These are phyloP conservation scores for Phytophthora rubi DNA, from an alignment of 352 stramenopile species.

Conservation along the genomic window DNA sequence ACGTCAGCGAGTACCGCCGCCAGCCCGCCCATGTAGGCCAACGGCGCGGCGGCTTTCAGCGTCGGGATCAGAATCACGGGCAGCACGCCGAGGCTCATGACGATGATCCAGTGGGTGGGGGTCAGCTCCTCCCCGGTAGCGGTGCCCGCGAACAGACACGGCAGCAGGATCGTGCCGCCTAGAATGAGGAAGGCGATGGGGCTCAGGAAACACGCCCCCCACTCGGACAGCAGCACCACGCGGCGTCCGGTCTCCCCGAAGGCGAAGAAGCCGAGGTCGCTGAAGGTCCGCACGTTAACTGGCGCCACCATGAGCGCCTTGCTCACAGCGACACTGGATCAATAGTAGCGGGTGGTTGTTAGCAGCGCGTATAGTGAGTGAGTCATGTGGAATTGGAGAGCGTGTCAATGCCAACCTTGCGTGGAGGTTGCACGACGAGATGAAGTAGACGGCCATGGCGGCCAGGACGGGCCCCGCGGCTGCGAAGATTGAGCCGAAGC, in stretches of 20 bases:
- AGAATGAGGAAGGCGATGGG: conserved; percentile 80
- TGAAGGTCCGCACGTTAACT: conserved; percentile 69
- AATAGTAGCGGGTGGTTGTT: no score
- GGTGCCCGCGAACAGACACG: conserved; percentile 50
- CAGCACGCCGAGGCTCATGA: conserved; percentile 58
- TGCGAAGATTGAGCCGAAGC: conserved; percentile 72
- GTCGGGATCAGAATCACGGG: conserved; percentile 71
- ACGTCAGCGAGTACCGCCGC: conserved; percentile 56
- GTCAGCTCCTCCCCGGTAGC: conserved; percentile 26
- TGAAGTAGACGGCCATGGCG: conserved; percentile 72
- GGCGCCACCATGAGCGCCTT: conserved; percentile 61
- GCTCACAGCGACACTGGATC: conserved; percentile 58
- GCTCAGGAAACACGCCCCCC: conserved; percentile 65
- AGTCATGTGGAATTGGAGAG: background rate
- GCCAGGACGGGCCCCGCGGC: conserved; percentile 60
- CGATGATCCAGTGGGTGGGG: conserved; percentile 68
- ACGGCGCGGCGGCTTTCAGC: conserved; percentile 48
- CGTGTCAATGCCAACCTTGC: conserved; percentile 39
- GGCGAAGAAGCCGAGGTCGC: conserved; percentile 70
- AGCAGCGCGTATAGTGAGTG: background rate
- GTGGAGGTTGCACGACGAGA: conserved; percentile 81
- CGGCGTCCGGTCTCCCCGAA: conserved; percentile 57
- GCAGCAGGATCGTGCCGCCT: conserved; percentile 64
- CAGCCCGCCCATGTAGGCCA: conserved; percentile 60
- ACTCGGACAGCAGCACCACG: conserved; percentile 63